These are phyloP conservation scores for Paecilomyces sp. DNA, from an alignment of 2,329 filamentous ascomycete genomes.

Conservation along the genomic window DNA sequence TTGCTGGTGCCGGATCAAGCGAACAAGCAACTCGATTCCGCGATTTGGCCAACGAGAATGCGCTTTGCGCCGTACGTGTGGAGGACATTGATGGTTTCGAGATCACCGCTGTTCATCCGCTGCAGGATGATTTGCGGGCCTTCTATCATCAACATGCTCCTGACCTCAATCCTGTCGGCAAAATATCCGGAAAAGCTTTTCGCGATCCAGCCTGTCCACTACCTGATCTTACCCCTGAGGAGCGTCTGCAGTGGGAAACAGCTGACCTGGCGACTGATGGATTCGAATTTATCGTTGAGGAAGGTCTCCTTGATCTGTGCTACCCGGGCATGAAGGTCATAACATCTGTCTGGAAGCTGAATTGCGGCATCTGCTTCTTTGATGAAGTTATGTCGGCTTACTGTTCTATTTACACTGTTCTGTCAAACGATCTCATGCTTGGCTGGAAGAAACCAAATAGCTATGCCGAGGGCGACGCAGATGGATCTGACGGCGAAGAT, in stretches of 20 bases:
- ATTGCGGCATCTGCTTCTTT: constrained; percentile 58
- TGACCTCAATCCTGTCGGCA: constrained; percentile 46
- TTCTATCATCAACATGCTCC: constrained; percentile 42
- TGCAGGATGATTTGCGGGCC: constrained; percentile 36
- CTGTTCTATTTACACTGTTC: constrained; percentile 56
- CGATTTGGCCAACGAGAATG: constrained; percentile 22
- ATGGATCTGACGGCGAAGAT: constrained; percentile 7
- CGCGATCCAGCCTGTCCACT: constrained; percentile 33
- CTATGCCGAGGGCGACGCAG: constrained; percentile 11
- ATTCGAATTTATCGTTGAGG: constrained; percentile 62
- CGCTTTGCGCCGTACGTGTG: constrained; percentile 35
- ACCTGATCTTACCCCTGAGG: constrained; percentile 30
- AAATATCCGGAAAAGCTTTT: constrained; percentile 46
- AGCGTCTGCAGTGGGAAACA: constrained; percentile 18
- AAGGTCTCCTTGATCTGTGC: constrained; percentile 49
- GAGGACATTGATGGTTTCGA: constrained; percentile 54
- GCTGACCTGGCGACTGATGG: constrained; percentile 16
- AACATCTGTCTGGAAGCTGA: constrained; percentile 49
- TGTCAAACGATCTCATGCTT: constrained; percentile 64
- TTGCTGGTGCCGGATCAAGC: constrained; percentile 41
- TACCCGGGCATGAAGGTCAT: constrained; percentile 59
- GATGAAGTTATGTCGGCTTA: constrained; percentile 50
- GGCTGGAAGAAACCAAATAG: constrained; percentile 53
- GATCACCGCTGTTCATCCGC: constrained; percentile 46
- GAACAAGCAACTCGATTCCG: constrained; percentile 31